These are phyloP conservation scores for Trypanosoma theileri DNA, from an alignment of 208 protist species.

Conservation along the genomic window DNA sequence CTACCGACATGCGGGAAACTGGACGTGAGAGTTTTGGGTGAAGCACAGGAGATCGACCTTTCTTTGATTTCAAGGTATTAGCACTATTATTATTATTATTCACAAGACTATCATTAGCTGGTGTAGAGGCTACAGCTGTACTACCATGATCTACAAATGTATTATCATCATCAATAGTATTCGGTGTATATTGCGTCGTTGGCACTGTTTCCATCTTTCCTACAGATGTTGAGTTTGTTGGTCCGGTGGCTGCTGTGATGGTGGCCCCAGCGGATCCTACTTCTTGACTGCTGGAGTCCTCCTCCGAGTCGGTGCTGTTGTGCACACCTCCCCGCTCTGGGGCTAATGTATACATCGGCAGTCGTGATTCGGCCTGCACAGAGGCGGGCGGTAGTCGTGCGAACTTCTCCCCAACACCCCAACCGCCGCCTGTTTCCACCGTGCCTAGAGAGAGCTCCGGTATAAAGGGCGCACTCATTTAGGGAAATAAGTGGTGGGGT, in stretches of 20 bases:
- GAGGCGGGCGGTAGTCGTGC: conserved; percentile 52
- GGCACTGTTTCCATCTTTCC: conserved; percentile 20
- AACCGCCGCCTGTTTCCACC: conserved; percentile 65
- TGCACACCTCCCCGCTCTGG: conserved; percentile 1
- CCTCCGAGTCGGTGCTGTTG: conserved; percentile 14
- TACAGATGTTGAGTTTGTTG: neutral
- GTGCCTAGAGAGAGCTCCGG: conserved; percentile 43
- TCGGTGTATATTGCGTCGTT: conserved; percentile 39
- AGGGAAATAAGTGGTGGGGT: neutral
- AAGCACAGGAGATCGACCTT: neutral
- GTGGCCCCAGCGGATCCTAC: neutral
- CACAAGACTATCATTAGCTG: conserved; percentile 15
- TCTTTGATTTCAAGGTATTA: neutral
- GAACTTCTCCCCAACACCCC: conserved; percentile 64
- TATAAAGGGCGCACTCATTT: conserved; percentile 32
- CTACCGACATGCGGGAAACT: conserved; percentile 58
- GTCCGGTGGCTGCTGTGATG: neutral
- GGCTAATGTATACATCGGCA: conserved; percentile 34
- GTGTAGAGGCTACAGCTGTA: conserved; percentile 16
- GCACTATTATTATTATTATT: neutral
- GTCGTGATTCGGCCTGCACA: conserved; percentile 40
- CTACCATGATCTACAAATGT: conserved; percentile 90
- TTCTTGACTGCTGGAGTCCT: conserved; percentile 2
- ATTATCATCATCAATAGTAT: conserved; percentile 72
- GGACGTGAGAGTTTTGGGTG: conserved; percentile 25